These are phyloP conservation scores for Phytophthora citrophthora DNA, from an alignment of 352 stramenopile species.

Conservation along the genomic window DNA sequence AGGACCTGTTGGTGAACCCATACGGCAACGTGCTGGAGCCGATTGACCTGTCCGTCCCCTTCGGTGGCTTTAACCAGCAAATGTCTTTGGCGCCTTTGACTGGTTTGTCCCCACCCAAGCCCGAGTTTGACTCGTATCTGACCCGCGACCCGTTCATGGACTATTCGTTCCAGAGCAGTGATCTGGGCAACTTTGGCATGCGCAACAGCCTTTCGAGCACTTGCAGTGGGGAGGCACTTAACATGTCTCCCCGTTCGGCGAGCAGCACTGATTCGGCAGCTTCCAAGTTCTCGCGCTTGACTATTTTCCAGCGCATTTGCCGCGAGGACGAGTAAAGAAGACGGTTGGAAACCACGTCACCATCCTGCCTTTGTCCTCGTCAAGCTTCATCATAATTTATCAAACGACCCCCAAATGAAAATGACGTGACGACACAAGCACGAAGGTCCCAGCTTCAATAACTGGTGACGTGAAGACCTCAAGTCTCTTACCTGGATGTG, in stretches of 20 bases:
- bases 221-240: slow-evolving; percentile 42
- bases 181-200: slow-evolving; percentile 34
- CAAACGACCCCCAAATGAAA: slow-evolving; percentile 37
- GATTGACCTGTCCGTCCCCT: slow-evolving; percentile 69
- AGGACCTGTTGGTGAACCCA: slow-evolving; percentile 73
- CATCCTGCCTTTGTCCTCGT: slow-evolving; percentile 18
- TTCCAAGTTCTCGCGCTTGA: slow-evolving; percentile 75
- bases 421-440: slow-evolving; percentile 36
- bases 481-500: slow-evolving; percentile 33
- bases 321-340: slow-evolving; percentile 62
- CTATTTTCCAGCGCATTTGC: slow-evolving; percentile 86
- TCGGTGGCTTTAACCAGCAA: slow-evolving; percentile 59
- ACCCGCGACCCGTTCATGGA: slow-evolving; percentile 63
- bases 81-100: slow-evolving; percentile 65
- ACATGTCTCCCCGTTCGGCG: slow-evolving; percentile 44
- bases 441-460: slow-evolving; percentile 24
- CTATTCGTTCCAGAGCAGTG: slow-evolving; percentile 46
- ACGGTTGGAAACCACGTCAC: slow-evolving; percentile 8
- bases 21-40: slow-evolving; percentile 63
- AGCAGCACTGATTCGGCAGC: slow-evolving; percentile 40
- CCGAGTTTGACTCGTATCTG: slow-evolving; percentile 47
- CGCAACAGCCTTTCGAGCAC: slow-evolving; percentile 33
- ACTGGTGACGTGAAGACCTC: slow-evolving; percentile 9
- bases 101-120: slow-evolving; percentile 24
- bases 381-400: slow-evolving; percentile 57